A percentile compares a stretch with the other conserved stretches of the same genome.
These are phyloP conservation scores for Neurospora hispaniola DNA, from an alignment of 495 filamentous ascomycete species.

Conservation along the genomic window DNA sequence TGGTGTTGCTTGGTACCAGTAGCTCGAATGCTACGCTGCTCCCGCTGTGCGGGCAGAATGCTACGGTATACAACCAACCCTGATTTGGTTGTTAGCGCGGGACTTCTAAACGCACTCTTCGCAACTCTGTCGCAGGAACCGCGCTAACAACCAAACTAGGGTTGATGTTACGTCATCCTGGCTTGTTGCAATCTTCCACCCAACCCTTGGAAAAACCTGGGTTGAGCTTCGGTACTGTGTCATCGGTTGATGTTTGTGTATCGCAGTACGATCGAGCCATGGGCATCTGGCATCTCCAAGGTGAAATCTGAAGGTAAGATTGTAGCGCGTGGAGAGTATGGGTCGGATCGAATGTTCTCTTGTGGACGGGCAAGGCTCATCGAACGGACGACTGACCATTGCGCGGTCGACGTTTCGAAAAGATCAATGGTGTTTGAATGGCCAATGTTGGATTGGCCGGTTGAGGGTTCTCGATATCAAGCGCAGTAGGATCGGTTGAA, in stretches of 20 bases:
- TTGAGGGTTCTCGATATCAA: background rate
- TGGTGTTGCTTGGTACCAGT: background rate
- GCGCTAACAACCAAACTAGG: no score
- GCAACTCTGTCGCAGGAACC: no score
- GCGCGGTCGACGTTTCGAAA: background rate
- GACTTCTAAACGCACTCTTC: no score
- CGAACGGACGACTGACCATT: background rate
- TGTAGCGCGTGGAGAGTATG: background rate
- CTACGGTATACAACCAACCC: background rate
- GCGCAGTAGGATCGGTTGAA: background rate
- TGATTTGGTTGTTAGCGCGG: no score
- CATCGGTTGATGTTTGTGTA: background rate
- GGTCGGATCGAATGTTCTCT: background rate
- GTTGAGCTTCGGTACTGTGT: background rate
- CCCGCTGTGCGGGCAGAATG: background rate
- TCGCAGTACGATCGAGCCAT: background rate
- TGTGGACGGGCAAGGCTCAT: background rate
- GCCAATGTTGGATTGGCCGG: background rate
- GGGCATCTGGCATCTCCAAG: background rate
- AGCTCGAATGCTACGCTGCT: background rate
- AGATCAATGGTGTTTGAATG: background rate
- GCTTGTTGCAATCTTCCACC: background rate
- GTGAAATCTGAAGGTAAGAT: background rate
- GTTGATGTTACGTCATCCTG: background rate
- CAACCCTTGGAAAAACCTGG: background rate